phyloP scores from a whole-genome alignment of 2,329 filamentous ascomycete genomes.

The Sclerotinia trifoliorum region DNA sequence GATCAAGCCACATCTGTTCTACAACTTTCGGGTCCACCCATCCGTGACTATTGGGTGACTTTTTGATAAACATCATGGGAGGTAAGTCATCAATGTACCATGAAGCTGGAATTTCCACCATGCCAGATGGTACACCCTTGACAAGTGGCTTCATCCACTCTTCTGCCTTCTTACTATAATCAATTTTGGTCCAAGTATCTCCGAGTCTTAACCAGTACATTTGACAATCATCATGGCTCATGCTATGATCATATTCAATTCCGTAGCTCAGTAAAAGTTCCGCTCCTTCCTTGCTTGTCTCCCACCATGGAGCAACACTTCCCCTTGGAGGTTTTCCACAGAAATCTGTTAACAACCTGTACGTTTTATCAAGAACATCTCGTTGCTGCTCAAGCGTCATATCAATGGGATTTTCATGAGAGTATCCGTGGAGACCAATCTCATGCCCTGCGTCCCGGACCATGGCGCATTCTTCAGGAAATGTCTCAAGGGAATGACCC shows the following conservation, averaged over 20 bases:
- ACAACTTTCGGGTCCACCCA: slow-evolving; percentile 54
- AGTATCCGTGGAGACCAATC: slow-evolving; percentile 68
- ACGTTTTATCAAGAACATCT: slow-evolving; percentile 73
- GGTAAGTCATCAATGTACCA: slow-evolving; percentile 63
- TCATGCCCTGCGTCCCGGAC: slow-evolving; percentile 65
- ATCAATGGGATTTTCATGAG: slow-evolving; percentile 67
- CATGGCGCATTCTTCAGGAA: slow-evolving; percentile 62
- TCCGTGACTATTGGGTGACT: slow-evolving; percentile 62
- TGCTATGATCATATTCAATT: slow-evolving; percentile 68
- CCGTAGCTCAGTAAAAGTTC: slow-evolving; percentile 65
- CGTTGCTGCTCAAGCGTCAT: slow-evolving; percentile 75
- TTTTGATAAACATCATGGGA: slow-evolving; percentile 73
- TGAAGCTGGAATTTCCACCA: slow-evolving; percentile 64
- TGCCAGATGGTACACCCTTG: slow-evolving; percentile 57
- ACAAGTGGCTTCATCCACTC: slow-evolving; percentile 67
- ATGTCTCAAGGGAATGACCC: slow-evolving; percentile 62
- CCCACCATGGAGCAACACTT: slow-evolving; percentile 75
- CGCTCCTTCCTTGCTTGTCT: slow-evolving; percentile 65
- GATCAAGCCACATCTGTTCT: slow-evolving; percentile 44
- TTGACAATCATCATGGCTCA: slow-evolving; percentile 64
- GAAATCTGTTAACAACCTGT: slow-evolving; percentile 67
- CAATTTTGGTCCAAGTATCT: slow-evolving; percentile 66
- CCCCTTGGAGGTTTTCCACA: slow-evolving; percentile 70
- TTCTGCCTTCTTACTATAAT: slow-evolving; percentile 60
- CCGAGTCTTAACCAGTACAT: slow-evolving; percentile 63